These are phyloP conservation scores for Paecilomyces fulvus DNA, from an alignment of 2,329 filamentous ascomycete genomes.

Conservation along the genomic window DNA sequence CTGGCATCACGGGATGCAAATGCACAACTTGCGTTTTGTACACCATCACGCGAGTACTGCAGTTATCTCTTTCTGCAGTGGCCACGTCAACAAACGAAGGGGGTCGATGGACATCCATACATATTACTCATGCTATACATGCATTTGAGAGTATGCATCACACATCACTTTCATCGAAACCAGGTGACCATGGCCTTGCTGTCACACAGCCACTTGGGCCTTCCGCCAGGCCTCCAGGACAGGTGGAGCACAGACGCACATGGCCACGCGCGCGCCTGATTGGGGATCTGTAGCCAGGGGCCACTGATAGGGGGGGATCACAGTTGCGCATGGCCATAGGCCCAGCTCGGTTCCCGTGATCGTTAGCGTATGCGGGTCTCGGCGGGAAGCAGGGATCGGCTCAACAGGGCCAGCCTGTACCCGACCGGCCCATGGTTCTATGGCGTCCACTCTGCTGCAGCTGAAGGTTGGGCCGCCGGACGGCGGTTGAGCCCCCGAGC, in stretches of 20 bases:
- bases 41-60: neutral
- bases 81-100: neutral
- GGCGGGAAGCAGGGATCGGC: conserved; percentile 1
- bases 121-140: neutral
- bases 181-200: neutral
- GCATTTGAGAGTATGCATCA: neutral
- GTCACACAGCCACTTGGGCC: neutral
- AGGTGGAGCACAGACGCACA: neutral
- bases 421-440: neutral
- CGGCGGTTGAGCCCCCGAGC: neutral
- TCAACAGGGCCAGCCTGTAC: neutral
- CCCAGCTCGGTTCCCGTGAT: conserved; percentile 16
- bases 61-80: neutral
- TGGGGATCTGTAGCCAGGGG: neutral
- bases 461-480: neutral
- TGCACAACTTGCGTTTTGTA: neutral
- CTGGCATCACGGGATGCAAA: neutral
- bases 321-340: neutral
- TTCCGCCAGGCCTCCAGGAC: neutral
- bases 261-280: neutral
- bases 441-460: neutral
- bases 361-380: conserved; percentile 16
- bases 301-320: neutral
- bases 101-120: neutral
- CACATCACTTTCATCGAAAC: neutral